A percentile compares a stretch with the other conserved stretches of the same genome.
phyloP scores from a whole-genome alignment of 1,139 yeast species.

The Sugiyamaella neomexicana region DNA sequence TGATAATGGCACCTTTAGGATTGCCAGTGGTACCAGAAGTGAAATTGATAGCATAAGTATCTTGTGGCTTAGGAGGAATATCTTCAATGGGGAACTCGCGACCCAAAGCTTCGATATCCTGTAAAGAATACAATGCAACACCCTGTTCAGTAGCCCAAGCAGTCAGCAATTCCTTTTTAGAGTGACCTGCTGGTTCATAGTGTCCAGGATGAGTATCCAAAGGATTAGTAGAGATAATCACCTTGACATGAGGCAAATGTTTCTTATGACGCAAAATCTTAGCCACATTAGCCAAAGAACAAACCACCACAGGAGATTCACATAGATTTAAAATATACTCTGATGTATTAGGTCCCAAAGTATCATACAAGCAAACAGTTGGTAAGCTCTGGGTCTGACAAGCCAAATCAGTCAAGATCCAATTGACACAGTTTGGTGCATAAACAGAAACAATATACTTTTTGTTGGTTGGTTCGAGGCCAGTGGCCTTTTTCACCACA shows the following conservation, averaged over 20 bases:
- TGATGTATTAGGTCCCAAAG: conserved; percentile 61
- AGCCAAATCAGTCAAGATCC: conserved; percentile 63
- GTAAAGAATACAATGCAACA: conserved; percentile 47
- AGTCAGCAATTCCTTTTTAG: conserved; percentile 35
- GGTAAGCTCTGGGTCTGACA: conserved; percentile 53
- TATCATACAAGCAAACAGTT: conserved; percentile 64
- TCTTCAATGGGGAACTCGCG: conserved; percentile 47
- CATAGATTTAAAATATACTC: conserved; percentile 58
- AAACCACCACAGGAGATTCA: conserved; percentile 56
- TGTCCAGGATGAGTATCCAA: conserved; percentile 15
- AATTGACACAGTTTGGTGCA: conserved; percentile 58
- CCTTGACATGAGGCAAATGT: conserved; percentile 43
- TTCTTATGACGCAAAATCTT: conserved; percentile 46
- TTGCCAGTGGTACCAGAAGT: conserved; percentile 78
- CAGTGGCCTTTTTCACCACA: conserved; percentile 33
- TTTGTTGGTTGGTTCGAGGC: conserved; percentile 33
- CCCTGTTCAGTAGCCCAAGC: conserved; percentile 42
- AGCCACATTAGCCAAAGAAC: conserved; percentile 50
- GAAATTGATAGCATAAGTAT: conserved; percentile 65
- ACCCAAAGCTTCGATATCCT: conserved; percentile 59
- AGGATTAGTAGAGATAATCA: conserved; percentile 55
- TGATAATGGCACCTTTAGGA: conserved; percentile 72
- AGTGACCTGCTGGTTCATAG: conserved; percentile 57
- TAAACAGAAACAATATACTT: conserved; percentile 56
- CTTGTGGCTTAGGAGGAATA: conserved; percentile 54